Evolutionary conservation across 495 filamentous ascomycete species (phyloP).

Genomic region (Poronia punctata): DNA sequence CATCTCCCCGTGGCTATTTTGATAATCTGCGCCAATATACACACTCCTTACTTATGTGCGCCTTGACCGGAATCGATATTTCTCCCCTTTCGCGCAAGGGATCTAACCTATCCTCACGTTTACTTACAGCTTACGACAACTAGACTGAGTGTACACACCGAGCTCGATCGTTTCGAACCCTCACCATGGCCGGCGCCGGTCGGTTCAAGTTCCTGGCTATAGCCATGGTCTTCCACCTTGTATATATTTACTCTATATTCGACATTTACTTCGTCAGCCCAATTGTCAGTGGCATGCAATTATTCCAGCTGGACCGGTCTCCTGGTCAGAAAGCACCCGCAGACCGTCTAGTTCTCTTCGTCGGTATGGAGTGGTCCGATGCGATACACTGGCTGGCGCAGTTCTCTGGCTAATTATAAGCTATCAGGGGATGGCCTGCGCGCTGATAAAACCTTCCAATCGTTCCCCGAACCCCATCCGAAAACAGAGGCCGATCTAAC

Average conservation of each 20-base stretch:
- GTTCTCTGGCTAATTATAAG: constrained; percentile 18
- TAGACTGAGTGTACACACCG: background rate
- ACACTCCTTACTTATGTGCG: no score
- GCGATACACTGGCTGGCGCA: background rate
- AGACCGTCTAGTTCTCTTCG: constrained; percentile 84
- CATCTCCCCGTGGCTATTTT: no score
- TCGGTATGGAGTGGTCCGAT: constrained; percentile 56
- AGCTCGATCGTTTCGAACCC: background rate
- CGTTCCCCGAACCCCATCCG: constrained; percentile 82
- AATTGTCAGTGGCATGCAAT: constrained; percentile 90
- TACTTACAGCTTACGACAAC: no score
- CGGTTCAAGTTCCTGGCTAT: constrained; percentile 86
- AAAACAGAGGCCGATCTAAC: constrained; percentile 47
- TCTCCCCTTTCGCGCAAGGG: no score
- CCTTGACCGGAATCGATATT: no score
- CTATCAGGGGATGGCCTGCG: constrained; percentile 77
- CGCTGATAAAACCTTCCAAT: constrained; percentile 97
- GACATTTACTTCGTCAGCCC: constrained; percentile 99
- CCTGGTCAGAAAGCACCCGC: constrained; percentile 64
- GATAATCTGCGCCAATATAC: no score
- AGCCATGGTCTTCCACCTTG: constrained; percentile 86
- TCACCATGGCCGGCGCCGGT: constrained; percentile 67
- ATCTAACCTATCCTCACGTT: no score
- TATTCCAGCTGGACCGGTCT: constrained; percentile 62
- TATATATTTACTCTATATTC: constrained; percentile 96